Conservation (phyloP, 805 yeast genomes). For the Hanseniaspora valbyensis region DNA sequence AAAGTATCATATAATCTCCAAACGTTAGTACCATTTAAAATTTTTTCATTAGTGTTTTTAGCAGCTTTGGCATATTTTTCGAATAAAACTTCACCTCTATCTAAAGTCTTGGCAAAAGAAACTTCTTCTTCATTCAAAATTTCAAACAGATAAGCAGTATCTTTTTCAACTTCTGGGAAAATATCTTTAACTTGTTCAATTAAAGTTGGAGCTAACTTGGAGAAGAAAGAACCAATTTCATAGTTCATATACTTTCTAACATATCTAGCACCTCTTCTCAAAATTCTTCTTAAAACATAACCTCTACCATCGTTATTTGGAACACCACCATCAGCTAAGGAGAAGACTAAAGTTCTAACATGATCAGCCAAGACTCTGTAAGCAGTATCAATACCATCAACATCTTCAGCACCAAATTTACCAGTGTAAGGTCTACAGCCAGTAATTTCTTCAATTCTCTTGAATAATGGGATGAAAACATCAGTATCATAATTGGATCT, state of each 20-base stretch:
- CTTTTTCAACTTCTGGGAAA: slow-evolving; percentile 81
- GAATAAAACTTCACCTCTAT: slow-evolving; percentile 93
- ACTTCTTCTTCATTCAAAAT: slow-evolving; percentile 93
- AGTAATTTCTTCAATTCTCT: slow-evolving; percentile 78
- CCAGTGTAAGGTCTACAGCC: slow-evolving; percentile 89
- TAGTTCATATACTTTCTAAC: slow-evolving; percentile 92
- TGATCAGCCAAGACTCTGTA: slow-evolving; percentile 98
- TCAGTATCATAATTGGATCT: slow-evolving; percentile 94
- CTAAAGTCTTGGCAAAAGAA: slow-evolving; percentile 88
- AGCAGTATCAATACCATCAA: slow-evolving; percentile 93
- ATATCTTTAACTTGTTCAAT: slow-evolving; percentile 76
- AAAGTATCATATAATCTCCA: slow-evolving; percentile 98
- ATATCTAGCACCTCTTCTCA: slow-evolving; percentile 96
- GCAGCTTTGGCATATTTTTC: slow-evolving; percentile 87
- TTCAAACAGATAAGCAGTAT: slow-evolving; percentile 68
- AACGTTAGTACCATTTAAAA: slow-evolving; percentile 83
- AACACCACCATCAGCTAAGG: slow-evolving; percentile 96
- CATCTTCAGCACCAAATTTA: slow-evolving; percentile 83
- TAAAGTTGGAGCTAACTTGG: slow-evolving; percentile 82
- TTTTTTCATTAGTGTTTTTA: slow-evolving; percentile 57
- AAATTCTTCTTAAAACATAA: slow-evolving; percentile 88
- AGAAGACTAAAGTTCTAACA: slow-evolving; percentile 91
- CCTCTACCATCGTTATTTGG: slow-evolving; percentile 99
- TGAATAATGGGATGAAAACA: slow-evolving; percentile 82
- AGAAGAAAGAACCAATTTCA: slow-evolving; percentile 90